These are phyloP conservation scores for Clarireedia homoeocarpa DNA, from an alignment of 2,329 filamentous ascomycete species.

Conservation along the genomic window DNA sequence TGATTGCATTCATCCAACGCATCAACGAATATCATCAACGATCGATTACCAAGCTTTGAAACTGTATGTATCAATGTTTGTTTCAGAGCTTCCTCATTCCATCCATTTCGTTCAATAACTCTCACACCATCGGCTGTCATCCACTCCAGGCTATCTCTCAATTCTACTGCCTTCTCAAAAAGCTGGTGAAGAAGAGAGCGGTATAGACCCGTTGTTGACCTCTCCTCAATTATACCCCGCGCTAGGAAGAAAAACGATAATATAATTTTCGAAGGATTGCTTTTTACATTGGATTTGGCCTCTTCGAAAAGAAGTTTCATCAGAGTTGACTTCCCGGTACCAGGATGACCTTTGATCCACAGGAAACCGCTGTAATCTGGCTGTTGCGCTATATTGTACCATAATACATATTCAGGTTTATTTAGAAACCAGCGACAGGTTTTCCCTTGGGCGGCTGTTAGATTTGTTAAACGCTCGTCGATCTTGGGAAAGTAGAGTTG, in stretches of 20 bases:
- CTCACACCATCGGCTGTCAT: slow-evolving; percentile 20
- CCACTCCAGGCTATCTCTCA: slow-evolving; percentile 27
- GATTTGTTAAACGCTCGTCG: slow-evolving; percentile 30
- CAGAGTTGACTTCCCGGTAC: slow-evolving; percentile 38
- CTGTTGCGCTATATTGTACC: slow-evolving; percentile 30
- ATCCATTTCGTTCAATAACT: slow-evolving; percentile 19
- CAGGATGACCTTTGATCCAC: slow-evolving; percentile 41
- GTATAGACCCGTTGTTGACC: slow-evolving; percentile 40
- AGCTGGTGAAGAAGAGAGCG: slow-evolving; percentile 42
- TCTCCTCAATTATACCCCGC: slow-evolving; percentile 34
- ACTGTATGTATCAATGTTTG: slow-evolving; percentile 19
- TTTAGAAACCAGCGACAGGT: slow-evolving; percentile 37
- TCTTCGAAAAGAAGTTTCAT: slow-evolving; percentile 34
- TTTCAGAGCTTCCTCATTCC: slow-evolving; percentile 26
- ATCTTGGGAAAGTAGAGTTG: slow-evolving; percentile 34
- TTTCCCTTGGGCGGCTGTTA: slow-evolving; percentile 31
- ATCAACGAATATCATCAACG: slow-evolving; percentile 28
- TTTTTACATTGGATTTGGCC: slow-evolving; percentile 15
- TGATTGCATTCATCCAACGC: slow-evolving; percentile 22
- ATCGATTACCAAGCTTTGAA: slow-evolving; percentile 20
- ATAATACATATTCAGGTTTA: slow-evolving; percentile 29
- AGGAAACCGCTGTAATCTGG: slow-evolving; percentile 33
- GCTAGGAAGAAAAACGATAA: slow-evolving; percentile 31
- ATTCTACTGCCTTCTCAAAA: slow-evolving; percentile 28
- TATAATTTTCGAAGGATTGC: slow-evolving; percentile 15